Base-by-base conservation (phyloP, 208 protist species). In the Balamuthia mandrillaris region DNA sequence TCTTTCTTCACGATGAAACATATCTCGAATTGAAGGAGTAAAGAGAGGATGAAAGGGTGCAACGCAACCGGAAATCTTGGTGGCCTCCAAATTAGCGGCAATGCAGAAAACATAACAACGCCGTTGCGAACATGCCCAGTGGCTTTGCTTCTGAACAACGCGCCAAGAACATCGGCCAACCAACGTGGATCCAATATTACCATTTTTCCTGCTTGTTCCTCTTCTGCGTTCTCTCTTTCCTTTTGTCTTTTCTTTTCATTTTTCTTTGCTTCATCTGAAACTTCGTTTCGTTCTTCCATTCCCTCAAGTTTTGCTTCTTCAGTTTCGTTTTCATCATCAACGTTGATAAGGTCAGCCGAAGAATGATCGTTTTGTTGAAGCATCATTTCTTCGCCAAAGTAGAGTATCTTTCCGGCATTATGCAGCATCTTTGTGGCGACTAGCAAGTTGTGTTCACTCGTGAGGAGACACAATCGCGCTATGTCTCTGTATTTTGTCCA, bases 401-500 rank as follows among this genome's bases (percentile, higher is more conserved):
- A 44, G 0, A 83, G 52, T n/a, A 83, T 7, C 6, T 49, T 68
- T 1, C 75, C 75, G 10, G 66, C 27, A 44, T 83, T 83, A 44
- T 83, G 75, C 3, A 83, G 42, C 14, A 66, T n/a, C n/a, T 49
- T 37, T 0, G 75, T 83, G 14, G 75, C 75, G 56, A 54, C 33
- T 31, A 65, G 75, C 35, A 83, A 54, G 24, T 83, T 54, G 24
- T 83, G 35, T 33, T 83, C 75, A 12, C n/a, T 9, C 37, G 61
- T 54, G 39, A 83, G 44, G 35, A 83, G 75, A 16, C 75, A 83
- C 10, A 83, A 54, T 9, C 33, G 12, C 2, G 75, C 75, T 21
- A 83, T 49, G 29, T 49, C 35, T 14, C 31, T 79, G 77, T 84
- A 84, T 27, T 84, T 58, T 41, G 44, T 54, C 77, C 77, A 84